Conservation (phyloP, 768 basidiomycete species). For the Hydnum rufescens region DNA sequence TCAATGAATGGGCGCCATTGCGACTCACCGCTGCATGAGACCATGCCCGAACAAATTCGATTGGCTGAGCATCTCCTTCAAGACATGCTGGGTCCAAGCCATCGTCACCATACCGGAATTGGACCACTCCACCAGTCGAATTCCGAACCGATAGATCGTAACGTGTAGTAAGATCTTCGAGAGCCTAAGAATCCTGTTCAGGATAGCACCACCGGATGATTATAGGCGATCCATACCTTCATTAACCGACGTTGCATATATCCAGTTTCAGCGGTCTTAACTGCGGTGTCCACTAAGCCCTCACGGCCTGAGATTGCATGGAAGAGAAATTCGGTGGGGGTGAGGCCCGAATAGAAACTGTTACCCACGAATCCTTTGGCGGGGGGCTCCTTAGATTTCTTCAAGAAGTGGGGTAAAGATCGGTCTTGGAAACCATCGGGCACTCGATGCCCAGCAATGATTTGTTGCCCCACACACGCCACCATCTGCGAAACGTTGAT, state of each 20-base stretch:
- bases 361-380: conserved; percentile 97
- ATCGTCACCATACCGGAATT: conserved; percentile 94
- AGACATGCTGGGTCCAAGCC: conserved; percentile 91
- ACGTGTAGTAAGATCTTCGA: conserved; percentile 90
- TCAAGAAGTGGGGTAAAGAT: conserved; percentile 95
- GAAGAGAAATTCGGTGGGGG: conserved; percentile 91
- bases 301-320: conserved; percentile 98
- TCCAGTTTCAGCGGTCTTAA: conserved; percentile 98
- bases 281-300: conserved; percentile 96
- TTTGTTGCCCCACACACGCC: conserved; percentile 98
- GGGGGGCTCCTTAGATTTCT: conserved; percentile 77
- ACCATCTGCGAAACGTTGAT: conserved; percentile 99
- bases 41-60: conserved; percentile 79
- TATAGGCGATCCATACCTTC: conserved; percentile 30
- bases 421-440: conserved; percentile 98
- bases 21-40: conserved; percentile 48
- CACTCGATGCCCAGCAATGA: conserved; percentile 94
- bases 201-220: background rate
- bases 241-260: conserved; percentile 99
- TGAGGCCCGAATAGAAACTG: conserved; percentile 83
- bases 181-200: conserved; percentile 4
- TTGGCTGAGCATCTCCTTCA: conserved; percentile 86
- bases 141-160: conserved; percentile 94
- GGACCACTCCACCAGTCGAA: conserved; percentile 85
- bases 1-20: background rate